Evolutionary conservation across 805 yeast species (phyloP), one percentile per base, ranked within the genome.

Genomic region (Sugiyamaella chiloensis): DNA sequence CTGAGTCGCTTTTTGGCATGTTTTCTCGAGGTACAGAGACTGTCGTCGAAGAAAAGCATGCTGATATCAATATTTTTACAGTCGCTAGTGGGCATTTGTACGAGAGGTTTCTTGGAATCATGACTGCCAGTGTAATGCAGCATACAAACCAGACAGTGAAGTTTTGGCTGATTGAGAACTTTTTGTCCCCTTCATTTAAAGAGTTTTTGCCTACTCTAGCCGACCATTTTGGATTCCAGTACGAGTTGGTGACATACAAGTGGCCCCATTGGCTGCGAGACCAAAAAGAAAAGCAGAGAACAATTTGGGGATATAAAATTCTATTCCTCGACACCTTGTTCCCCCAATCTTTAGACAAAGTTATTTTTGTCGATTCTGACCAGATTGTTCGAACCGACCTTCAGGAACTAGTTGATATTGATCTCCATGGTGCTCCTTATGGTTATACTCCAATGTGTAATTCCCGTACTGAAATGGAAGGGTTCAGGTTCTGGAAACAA

Each of bases 261-360:
- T 91, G 99, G 99, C 99, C 99, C 11, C 64, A 71, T 7, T 91
- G 97, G 96, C 70, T 91, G 17, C 75, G 90, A 42, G 74, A 75
- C 2, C 98, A 91, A 66, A 65, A 83, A 30, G 91, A 85, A 54
- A 79, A 79, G 58, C 89, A 83, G 59, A 73, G 96, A 52, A 80
- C 82, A 2, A 79, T 88, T 44, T 87, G 96, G 89, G 96, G 93
- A 3, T 87, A 85, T 61, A 91, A 91, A 63, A 82, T 90, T 29
- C 67, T 91, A 43, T 88, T 91, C 58, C 67, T 89, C 53, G 99
- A 91, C 67, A 90, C 85, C 0, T 61, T 93, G 41, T 88, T 91
- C 62, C 98, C 98, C 1, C 83, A 76, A 53, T 78, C 78, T 46
- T 71, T 91, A 19, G 78, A 80, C 1, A 82, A 83, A 47, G 81